Evolutionary conservation across 441 rosid species (phyloP), one percentile per base, ranked within the genome.

Genomic region (Eutrema salsugineum): DNA sequence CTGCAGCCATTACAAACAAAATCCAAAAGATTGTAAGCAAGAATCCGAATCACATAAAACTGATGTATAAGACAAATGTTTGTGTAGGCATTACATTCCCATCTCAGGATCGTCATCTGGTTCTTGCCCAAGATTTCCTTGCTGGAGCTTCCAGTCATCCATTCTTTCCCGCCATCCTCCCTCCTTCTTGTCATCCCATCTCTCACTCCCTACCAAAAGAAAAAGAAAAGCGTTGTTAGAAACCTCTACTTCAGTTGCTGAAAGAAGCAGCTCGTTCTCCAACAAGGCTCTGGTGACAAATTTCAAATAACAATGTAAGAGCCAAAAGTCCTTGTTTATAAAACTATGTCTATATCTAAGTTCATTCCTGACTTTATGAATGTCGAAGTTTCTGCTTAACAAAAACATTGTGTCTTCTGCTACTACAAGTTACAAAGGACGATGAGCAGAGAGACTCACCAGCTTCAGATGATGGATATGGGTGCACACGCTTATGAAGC

Each of bases 111-210:
- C 94, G 56, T 91, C 97, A 58, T 91, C 95, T 56, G 65, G 68
- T 68, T 91, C 97, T 22, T 90, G 87, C 24, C 96, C 96, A 33
- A 91, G 79, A 60, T 85, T 91, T 14, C 97, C 95, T 72, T 94
- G 98, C 79, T 86, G 97, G 79, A 80, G 60, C 81, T 90, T 94
- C 96, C 98, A 91, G 74, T 94, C 98, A 67, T 91, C 97, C 93
- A 83, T 91, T 76, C 94, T 85, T n/a, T 91, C 94, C 68, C 86
- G 87, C 98, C 97, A 90, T 14, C 96, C 90, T 70, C 84, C 87
- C 63, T 88, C 97, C 70, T 91, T 91, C 88, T 82, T 88, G 5
- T 87, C 93, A 72, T 90, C 96, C 91, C 96, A 84, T 80, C 84
- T 81, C 66, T 82, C 96, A 49, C 89, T 86, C 77, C 91, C 97